A percentile compares a stretch with the other conserved stretches of the same genome.
phyloP scores from a whole-genome alignment of 768 basidiomycete species.

The Clavaria fumosa region DNA sequence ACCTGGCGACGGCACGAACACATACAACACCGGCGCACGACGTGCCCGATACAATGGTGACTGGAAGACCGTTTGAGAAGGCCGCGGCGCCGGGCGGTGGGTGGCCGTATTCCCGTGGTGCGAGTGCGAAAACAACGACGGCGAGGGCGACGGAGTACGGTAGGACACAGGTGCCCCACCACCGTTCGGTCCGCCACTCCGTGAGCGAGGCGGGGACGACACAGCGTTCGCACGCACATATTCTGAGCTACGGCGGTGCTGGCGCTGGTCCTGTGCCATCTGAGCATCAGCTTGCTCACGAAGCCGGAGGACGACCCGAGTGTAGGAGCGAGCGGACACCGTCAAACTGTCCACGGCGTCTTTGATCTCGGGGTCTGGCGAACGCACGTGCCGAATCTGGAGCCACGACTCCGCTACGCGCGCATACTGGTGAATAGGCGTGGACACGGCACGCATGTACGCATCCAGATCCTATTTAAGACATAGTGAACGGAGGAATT shows the following conservation, averaged over 20 bases:
- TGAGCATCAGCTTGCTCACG: slow-evolving; percentile 63
- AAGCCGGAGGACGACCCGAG: slow-evolving; percentile 63
- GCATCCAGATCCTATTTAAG: slow-evolving; percentile 53
- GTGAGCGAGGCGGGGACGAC: slow-evolving; percentile 13
- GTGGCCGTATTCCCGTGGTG: slow-evolving; percentile 20
- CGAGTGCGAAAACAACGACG: slow-evolving; percentile 33
- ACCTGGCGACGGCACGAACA: slow-evolving; percentile 77
- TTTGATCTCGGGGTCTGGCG: slow-evolving; percentile 4
- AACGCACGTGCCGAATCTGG: slow-evolving; percentile 23
- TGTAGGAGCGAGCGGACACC: slow-evolving; percentile 58
- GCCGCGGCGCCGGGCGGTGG: slow-evolving; percentile 9
- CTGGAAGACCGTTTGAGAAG: slow-evolving; percentile 26
- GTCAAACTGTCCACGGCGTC: slow-evolving; percentile 37
- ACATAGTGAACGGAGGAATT: too few species aligned
- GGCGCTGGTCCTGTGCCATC: slow-evolving; percentile 13
- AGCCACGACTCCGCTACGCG: slow-evolving; percentile 43
- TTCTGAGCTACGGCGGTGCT: slow-evolving; percentile 7
- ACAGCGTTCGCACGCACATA: neutral
- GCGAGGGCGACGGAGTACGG: slow-evolving; percentile 44
- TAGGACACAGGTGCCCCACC: neutral
- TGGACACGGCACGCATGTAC: slow-evolving; percentile 67
- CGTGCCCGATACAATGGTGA: slow-evolving; percentile 58
- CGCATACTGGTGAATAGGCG: slow-evolving; percentile 60
- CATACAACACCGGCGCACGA: slow-evolving; percentile 62
- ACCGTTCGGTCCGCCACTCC: neutral